These are phyloP conservation scores for Cadophora luteo-olivacea DNA, from an alignment of 2,329 filamentous ascomycete species.

Conservation along the genomic window DNA sequence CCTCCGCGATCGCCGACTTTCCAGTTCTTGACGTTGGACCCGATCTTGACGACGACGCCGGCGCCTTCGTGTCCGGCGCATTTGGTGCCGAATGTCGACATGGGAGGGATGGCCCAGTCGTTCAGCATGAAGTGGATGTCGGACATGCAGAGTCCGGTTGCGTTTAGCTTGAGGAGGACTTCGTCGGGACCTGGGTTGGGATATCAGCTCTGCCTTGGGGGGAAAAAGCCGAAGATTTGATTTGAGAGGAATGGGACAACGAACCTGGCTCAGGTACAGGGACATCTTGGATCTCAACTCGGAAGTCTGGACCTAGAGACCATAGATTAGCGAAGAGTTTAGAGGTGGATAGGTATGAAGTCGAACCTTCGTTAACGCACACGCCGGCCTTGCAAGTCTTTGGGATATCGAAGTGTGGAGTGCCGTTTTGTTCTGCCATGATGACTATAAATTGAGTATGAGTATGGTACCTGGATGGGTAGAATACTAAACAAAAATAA, in stretches of 20 bases:
- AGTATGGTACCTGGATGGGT: slow-evolving; percentile 6
- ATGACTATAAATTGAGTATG: background rate
- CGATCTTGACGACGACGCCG: slow-evolving; percentile 62
- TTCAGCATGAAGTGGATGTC: slow-evolving; percentile 64
- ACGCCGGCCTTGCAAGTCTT: slow-evolving; percentile 58
- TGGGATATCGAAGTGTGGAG: slow-evolving; percentile 48
- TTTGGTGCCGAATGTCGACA: slow-evolving; percentile 51
- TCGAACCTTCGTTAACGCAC: slow-evolving; percentile 50
- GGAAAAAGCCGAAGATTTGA: no score
- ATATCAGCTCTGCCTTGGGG: background rate
- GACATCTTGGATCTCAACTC: slow-evolving; percentile 54
- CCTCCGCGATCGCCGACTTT: slow-evolving; percentile 61
- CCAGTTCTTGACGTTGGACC: slow-evolving; percentile 57
- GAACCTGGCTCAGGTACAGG: slow-evolving; percentile 52
- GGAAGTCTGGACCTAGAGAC: slow-evolving; percentile 52
- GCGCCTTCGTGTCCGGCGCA: slow-evolving; percentile 63
- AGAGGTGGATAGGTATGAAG: background rate
- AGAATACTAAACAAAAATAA: background rate
- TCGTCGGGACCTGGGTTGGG: slow-evolving; percentile 49
- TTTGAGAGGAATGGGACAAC: background rate
- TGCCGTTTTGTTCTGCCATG: slow-evolving; percentile 18
- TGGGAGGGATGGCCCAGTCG: slow-evolving; percentile 56
- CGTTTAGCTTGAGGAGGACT: slow-evolving; percentile 61
- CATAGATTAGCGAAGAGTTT: background rate
- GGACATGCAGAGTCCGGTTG: slow-evolving; percentile 62